Evolutionary conservation across 225 moss, liverwort and hornwort genomes (phyloP), one percentile per base, ranked within the genome.

Genomic region (Climacium dendroides): DNA sequence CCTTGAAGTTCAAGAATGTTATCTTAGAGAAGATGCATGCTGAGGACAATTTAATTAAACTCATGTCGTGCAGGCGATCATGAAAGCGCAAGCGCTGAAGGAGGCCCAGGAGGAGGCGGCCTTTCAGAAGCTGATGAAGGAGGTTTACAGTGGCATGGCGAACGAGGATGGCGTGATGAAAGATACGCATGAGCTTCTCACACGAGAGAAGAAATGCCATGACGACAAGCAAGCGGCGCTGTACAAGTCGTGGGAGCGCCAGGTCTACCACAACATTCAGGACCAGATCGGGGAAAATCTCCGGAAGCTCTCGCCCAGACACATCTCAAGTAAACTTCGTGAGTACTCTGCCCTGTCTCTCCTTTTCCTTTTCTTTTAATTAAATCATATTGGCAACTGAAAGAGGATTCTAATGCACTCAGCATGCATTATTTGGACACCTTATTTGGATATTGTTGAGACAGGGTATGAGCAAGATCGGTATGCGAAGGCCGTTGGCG

Each of bases 391-490:
- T 15, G 24, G 25, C n/a, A n/a, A 16, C 9, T 54, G 77, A 25
- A 77, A 55, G 25, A 77, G 55, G 54, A 54, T 54, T 54, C 54
- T 24, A 53, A n/a, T 1, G 3, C 35, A 35, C 14, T 76, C 14
- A 53, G 50, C 74, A 34, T 48, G 74, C 74, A 74, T 45, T 15
- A 15, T 14, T 13, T 80, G 45, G 80, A 13, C 61, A 45, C 45
- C 5, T 19, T 41, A 57, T 11, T n/a, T n/a, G n/a, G 72, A 15
- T 5, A 22, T 11, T 34, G 55, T 29, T 26, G 64, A 78, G 43
- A 74, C 86, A 95, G 94, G 91, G 76, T 93, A 95, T 80, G 92
- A 95, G 80, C 94, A 95, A 89, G 92, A 92, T 87, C 91, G 93
- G 47, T 95, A 95, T 57, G 91, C 87, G 7, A 92, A 93, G 82